Evolutionary conservation across 2,329 filamentous ascomycete genomes (phyloP), one percentile per base, ranked within the genome.

Genomic region (Hymenotorrendiella dingleyae): DNA sequence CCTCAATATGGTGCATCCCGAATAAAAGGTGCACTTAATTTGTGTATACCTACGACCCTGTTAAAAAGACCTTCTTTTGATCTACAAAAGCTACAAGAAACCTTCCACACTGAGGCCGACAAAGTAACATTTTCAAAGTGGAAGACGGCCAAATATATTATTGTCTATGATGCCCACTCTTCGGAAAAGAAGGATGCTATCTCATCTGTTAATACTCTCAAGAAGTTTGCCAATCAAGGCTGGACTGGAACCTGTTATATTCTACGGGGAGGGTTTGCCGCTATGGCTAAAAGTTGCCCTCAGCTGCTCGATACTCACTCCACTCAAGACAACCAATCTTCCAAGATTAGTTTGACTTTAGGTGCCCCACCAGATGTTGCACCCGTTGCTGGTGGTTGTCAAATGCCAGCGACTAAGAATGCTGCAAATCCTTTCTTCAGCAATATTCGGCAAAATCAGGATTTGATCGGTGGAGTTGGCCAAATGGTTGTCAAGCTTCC

Each of bases 391-490:
- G 93, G 91, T 45, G 91, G 91, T 6, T 94, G 94, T 49, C 77
- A 80, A 46, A 80, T 97, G 62, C 93, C 93, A 1, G 69, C 70
- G 28, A 73, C 78, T 0, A 74, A 79, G 51, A 80, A 80, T 46
- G 77, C 79, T 1, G 74, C 80, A 0, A 94, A 94, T 55, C 90
- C 91, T 0, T 97, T 98, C 68, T 97, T 97, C 63, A 81, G 82
- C 48, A 97, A 96, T 52, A 97, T 98, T 55, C 81, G 93, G 32
- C 93, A 97, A 62, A 95, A 97, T 51, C 91, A 94, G 78, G 93
- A 97, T 59, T 71, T 98, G 14, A 84, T 94, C 23, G 89, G 88
- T 53, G 93, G 93, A 16, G 91, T 97, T 9, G 93, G 93, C 0
- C 90, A 94, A 55, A 80, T 82, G 56, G 74, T 80, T 32, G 57